phyloP scores from a whole-genome alignment of 2,329 filamentous ascomycete species.

The Aureobasidium pullulans region DNA sequence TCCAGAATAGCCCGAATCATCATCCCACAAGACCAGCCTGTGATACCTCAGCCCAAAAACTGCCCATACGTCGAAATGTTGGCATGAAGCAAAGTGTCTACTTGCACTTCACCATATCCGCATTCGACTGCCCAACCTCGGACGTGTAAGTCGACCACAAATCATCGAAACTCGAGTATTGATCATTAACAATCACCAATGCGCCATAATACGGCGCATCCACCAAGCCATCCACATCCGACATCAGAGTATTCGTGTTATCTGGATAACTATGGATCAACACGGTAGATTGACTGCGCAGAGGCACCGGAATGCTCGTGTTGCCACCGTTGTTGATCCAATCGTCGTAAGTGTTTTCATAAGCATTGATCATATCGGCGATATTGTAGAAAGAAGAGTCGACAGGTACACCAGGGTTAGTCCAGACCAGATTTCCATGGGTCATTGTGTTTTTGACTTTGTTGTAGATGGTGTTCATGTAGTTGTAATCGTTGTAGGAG shows the following conservation, averaged over 20 bases:
- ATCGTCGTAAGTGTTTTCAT: slow-evolving; percentile 16
- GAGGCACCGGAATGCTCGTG: slow-evolving; percentile 8
- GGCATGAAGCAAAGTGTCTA: background rate
- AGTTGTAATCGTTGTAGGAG: slow-evolving; percentile 13
- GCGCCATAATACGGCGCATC: background rate
- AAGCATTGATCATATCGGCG: slow-evolving; percentile 21
- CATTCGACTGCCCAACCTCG: background rate
- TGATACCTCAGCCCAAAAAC: too few relatives aligned
- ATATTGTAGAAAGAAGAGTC: slow-evolving; percentile 16
- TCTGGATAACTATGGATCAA: slow-evolving; percentile 17
- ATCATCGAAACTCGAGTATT: slow-evolving; percentile 2
- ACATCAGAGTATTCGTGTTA: background rate
- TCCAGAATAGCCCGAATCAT: background rate
- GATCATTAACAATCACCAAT: background rate
- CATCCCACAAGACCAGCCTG: background rate
- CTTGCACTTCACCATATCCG: background rate
- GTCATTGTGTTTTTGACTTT: slow-evolving; percentile 15
- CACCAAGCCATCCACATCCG: slow-evolving; percentile 1
- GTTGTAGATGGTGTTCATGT: slow-evolving; percentile 18
- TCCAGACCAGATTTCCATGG: slow-evolving; percentile 18
- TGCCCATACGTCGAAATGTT: too few relatives aligned
- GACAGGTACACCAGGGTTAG: slow-evolving; percentile 20
- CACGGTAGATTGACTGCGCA: slow-evolving; percentile 16
- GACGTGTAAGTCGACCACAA: background rate
- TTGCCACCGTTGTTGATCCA: slow-evolving; percentile 16